Percentiles rank a stretch among this genome's conserved stretches.
Conservation (phyloP, 176 grass and related monocot species). For the Musa itinerans region DNA sequence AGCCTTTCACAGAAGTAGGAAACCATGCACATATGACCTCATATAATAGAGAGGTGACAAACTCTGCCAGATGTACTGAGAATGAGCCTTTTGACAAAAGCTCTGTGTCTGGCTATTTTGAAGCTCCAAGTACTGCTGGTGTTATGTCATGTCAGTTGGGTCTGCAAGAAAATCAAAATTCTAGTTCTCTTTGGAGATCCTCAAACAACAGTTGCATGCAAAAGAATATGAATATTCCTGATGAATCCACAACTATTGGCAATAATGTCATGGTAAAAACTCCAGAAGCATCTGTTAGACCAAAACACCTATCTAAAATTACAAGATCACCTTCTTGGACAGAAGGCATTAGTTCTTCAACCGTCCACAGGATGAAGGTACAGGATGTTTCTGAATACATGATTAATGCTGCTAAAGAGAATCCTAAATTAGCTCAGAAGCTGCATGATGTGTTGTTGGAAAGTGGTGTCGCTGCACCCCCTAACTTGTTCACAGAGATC, state of each 20-base stretch:
- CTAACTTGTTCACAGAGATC: conserved; percentile 87
- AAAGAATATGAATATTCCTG: neutral
- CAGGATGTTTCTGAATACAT: conserved; percentile 98
- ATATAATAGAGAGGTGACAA: conserved; percentile 38
- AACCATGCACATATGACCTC: conserved; percentile 26
- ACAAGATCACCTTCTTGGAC: conserved; percentile 22
- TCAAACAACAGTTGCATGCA: neutral
- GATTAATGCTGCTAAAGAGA: conserved; percentile 99
- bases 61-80: conserved; percentile 28
- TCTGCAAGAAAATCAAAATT: conserved; percentile 35
- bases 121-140: conserved; percentile 37
- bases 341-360: conserved; percentile 34
- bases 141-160: conserved; percentile 28
- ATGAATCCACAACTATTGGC: neutral
- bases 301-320: conserved; percentile 6
- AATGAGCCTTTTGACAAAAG: conserved; percentile 3
- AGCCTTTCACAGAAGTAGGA: conserved; percentile 36
- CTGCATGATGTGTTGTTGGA: conserved; percentile 92
- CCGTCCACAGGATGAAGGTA: conserved; percentile 81
- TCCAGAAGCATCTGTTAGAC: conserved; percentile 12
- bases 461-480: conserved; percentile 88
- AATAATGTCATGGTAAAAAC: conserved; percentile 4
- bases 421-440: conserved; percentile 80
- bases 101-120: neutral
- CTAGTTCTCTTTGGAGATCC: neutral